Percentiles rank a stretch among this genome's conserved stretches.
These are phyloP conservation scores for Hypoxylon crocopeplum DNA, from an alignment of 495 filamentous ascomycete species.

Conservation along the genomic window DNA sequence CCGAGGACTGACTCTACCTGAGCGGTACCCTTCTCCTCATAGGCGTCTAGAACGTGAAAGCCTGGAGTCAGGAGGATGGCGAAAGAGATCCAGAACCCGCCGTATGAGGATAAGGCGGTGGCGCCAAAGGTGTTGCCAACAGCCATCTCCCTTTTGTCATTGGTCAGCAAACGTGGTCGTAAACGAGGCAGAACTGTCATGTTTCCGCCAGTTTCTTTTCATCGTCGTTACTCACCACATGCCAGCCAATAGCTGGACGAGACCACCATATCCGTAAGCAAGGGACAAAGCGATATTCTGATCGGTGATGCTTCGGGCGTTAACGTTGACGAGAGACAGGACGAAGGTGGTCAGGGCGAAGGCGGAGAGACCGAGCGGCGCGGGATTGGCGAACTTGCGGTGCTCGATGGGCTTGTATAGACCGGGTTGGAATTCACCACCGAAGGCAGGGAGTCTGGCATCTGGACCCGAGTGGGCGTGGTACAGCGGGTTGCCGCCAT, in stretches of 20 bases:
- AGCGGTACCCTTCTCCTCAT: slow-evolving; percentile 37
- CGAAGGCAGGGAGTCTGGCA: slow-evolving; percentile 77
- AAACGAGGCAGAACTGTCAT: background rate
- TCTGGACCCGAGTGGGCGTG: slow-evolving; percentile 69
- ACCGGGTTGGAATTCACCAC: slow-evolving; percentile 96
- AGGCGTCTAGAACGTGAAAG: slow-evolving; percentile 63
- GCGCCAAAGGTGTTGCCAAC: slow-evolving; percentile 98
- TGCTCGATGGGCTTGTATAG: slow-evolving; percentile 76
- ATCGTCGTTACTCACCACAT: slow-evolving; percentile 83
- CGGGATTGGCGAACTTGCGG: slow-evolving; percentile 88
- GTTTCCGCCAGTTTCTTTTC: background rate
- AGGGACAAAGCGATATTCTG: slow-evolving; percentile 75
- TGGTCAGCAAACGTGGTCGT: slow-evolving; percentile 1
- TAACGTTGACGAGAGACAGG: slow-evolving; percentile 83
- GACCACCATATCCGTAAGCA: slow-evolving; percentile 83
- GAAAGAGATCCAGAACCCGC: slow-evolving; percentile 96
- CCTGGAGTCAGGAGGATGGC: slow-evolving; percentile 88
- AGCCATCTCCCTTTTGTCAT: slow-evolving; percentile 85
- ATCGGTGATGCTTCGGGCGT: slow-evolving; percentile 60
- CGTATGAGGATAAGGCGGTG: slow-evolving; percentile 94
- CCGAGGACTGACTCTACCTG: slow-evolving; percentile 69
- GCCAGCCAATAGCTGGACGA: slow-evolving; percentile 91
- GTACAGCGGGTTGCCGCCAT: slow-evolving; percentile 73
- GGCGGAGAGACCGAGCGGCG: slow-evolving; percentile 82
- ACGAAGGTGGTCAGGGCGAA: slow-evolving; percentile 98